Evolutionary conservation across 1,139 yeast species (phyloP), one percentile per base, ranked within the genome.

Genomic region (Citeromyces hawaiiensis): DNA sequence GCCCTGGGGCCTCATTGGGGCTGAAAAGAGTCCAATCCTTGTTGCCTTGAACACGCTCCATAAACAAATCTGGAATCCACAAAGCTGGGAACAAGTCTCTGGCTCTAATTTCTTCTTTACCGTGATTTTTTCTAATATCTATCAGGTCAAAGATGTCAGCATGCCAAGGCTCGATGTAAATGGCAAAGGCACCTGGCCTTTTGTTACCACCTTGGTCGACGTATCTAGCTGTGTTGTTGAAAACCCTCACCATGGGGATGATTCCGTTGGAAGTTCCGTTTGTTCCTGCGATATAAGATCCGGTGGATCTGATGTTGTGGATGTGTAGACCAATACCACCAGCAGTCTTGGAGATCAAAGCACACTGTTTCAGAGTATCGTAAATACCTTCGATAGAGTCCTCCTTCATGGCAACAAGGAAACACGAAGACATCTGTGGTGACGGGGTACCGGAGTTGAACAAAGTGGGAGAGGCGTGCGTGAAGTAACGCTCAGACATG

Each of bases 181-280:
- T 52, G 15, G 79, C 78, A 53, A 73, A 70, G 9, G 79, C 80
- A 42, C 79, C 80, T 3, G 80, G 80, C 54, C 80, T 61, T 51
- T 73, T 73, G 57, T 73, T 73, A 44, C 80, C 80, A 53, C 80
- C 80, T 58, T 73, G 80, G 48, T 73, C 80, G 27, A 73, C 80
- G 48, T 73, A 73, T 51, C 78, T 62, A 19, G 80, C 80, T 32
- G 80, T 72, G 51, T 70, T 70, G 57, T 73, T 73, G 57, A 71
- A 73, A 16, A 73, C 79, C 47, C 78, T 61, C 34, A 72, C 63
- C 79, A 73, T 73, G 27, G 80, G 80, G 44, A 73, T 71, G 40
- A 73, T 60, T 43, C 80, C 80, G 47, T 66, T 71, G 14, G 79
- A 72, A 16, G 72, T 67, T 46, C 80, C 80, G 48, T 71, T 71